Conservation (phyloP, 495 filamentous ascomycete species). For the Hypoxylon fragiforme region DNA sequence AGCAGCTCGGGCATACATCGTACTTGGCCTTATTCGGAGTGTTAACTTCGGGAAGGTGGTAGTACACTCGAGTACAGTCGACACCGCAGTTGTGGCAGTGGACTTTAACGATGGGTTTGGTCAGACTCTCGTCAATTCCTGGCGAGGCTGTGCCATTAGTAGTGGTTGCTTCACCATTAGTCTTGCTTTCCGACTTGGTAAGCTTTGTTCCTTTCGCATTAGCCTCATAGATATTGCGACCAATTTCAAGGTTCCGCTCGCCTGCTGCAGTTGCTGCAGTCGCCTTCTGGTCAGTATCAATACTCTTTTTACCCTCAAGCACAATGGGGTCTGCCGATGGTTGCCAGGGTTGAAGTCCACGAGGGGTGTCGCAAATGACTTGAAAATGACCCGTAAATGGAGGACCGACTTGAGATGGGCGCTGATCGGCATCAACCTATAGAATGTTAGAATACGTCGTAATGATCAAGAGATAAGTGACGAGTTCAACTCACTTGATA, state of each 20-base stretch:
- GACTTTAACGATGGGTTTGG: constrained; percentile 58
- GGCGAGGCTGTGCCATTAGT: constrained; percentile 57
- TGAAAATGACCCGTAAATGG: constrained; percentile 98
- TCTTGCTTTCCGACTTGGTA: constrained; percentile 52
- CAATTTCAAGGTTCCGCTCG: constrained; percentile 84
- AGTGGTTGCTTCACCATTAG: constrained; percentile 71
- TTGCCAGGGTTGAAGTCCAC: constrained; percentile 92
- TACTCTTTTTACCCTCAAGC: constrained; percentile 67
- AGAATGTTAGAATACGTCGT: constrained; percentile 30
- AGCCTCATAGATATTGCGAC: constrained; percentile 92
- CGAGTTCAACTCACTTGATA: constrained; percentile 86
- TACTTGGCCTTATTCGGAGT: constrained; percentile 66
- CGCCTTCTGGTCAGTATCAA: constrained; percentile 73
- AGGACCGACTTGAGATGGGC: constrained; percentile 92
- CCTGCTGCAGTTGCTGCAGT: constrained; percentile 69
- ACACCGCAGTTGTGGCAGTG: constrained; percentile 89
- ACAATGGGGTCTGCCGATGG: constrained; percentile 76
- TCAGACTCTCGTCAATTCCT: constrained; percentile 58
- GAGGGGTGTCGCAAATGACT: constrained; percentile 89
- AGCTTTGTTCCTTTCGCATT: constrained; percentile 84
- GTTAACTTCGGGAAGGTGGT: constrained; percentile 74
- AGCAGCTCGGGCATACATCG: constrained; percentile 89
- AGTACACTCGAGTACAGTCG: constrained; percentile 89
- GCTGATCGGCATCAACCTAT: constrained; percentile 92
- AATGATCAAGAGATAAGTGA: not conserved